Percentiles rank a stretch among this genome's conserved stretches.
Evolutionary conservation across 2,329 filamentous ascomycete genomes (phyloP).

Genomic region (Chaetomiaceae sp.): DNA sequence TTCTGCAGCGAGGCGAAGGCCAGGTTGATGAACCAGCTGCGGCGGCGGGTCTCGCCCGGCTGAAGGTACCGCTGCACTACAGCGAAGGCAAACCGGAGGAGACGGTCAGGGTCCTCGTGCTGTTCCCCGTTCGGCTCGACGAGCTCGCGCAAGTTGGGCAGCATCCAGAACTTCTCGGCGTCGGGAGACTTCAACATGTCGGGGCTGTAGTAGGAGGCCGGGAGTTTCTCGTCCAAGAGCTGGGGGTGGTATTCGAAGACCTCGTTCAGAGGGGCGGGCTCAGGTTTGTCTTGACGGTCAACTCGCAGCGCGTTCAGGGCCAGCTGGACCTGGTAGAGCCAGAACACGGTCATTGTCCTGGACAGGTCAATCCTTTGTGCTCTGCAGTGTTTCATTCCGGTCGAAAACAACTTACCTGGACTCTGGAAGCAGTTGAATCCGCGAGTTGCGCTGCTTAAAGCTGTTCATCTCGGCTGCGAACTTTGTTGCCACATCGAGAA

Average conservation of each 20-base stretch:
- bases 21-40: conserved; percentile 22
- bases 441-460: conserved; percentile 11
- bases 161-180: conserved; percentile 15
- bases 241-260: conserved; percentile 11
- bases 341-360: conserved; percentile 22
- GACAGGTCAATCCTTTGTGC: background rate
- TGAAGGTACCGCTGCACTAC: conserved; percentile 20
- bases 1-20: conserved; percentile 16
- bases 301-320: background rate
- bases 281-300: background rate
- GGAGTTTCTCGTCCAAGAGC: conserved; percentile 9
- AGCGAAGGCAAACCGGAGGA: conserved; percentile 16
- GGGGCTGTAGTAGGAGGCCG: conserved; percentile 14
- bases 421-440: conserved; percentile 8
- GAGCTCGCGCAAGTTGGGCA: conserved; percentile 15
- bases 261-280: background rate
- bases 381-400: too few relatives aligned
- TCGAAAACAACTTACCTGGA: conserved; percentile 16
- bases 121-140: background rate
- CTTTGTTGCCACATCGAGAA: conserved; percentile 18
- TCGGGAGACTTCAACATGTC: conserved; percentile 12
- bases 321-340: conserved; percentile 22
- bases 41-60: conserved; percentile 10
- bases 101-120: conserved; percentile 7
- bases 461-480: conserved; percentile 13